Percentiles rank a stretch among this genome's conserved stretches.
Conservation (phyloP, 345 rosid species). For the Linum usitatissimum region DNA sequence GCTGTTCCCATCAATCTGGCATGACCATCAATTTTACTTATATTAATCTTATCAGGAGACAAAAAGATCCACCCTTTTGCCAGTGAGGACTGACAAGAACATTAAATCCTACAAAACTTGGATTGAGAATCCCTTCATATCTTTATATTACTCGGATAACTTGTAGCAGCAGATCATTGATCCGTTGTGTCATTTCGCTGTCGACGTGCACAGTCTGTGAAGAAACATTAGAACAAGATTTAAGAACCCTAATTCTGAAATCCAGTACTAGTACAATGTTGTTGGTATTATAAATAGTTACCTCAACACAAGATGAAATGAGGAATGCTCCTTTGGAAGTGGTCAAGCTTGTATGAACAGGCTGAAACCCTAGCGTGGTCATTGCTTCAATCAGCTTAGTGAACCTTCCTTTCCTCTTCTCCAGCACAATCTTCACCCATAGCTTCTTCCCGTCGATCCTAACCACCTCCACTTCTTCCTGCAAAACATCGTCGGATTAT, state of each 20-base stretch:
- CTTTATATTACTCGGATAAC: conserved; percentile 24
- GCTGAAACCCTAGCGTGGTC: conserved; percentile 41
- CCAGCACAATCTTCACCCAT: conserved; percentile 57
- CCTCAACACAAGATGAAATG: conserved; percentile 46
- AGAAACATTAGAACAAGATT: neutral
- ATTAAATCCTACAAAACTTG: conserved; percentile 1
- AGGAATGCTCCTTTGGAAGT: conserved; percentile 45
- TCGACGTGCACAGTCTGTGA: conserved; percentile 33
- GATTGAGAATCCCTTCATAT: conserved; percentile 4
- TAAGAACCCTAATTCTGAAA: neutral
- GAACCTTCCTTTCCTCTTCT: conserved; percentile 49
- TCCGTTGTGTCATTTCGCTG: conserved; percentile 17
- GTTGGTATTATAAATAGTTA: conserved; percentile 4
- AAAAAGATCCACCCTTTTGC: neutral
- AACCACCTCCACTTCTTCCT: conserved; percentile 60
- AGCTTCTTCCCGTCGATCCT: conserved; percentile 38
- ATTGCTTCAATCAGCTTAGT: conserved; percentile 49
- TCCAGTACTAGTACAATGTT: too few species aligned
- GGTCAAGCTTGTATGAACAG: conserved; percentile 45
- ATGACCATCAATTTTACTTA: too few species aligned
- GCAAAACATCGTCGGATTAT: too few species aligned
- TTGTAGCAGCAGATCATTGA: conserved; percentile 29
- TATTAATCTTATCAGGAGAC: neutral
- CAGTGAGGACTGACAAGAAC: neutral
- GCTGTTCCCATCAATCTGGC: too few species aligned